These are phyloP conservation scores for Zygosaccharomyces pseudobailii DNA, from an alignment of 1,139 yeast species.

Conservation along the genomic window DNA sequence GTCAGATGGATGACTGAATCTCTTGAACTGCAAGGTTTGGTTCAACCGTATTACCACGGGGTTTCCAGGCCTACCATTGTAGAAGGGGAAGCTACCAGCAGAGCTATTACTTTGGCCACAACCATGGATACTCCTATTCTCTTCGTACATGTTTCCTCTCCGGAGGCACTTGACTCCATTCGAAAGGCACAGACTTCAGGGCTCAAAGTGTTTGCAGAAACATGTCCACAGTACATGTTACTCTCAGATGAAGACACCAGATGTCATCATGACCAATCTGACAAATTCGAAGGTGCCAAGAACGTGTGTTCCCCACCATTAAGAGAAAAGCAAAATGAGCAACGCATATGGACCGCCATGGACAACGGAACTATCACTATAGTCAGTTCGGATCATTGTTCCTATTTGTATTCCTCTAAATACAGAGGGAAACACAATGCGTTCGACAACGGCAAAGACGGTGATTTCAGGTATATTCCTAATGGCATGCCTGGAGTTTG, in stretches of 20 bases:
- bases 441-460: conserved; percentile 10
- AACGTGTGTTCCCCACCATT: conserved; percentile 48
- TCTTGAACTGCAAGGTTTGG: conserved; percentile 35
- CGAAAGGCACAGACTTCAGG: conserved; percentile 40
- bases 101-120: conserved; percentile 42
- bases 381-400: conserved; percentile 46
- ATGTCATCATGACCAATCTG: conserved; percentile 28
- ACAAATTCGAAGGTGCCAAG: conserved; percentile 37
- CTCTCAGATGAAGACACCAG: conserved; percentile 37
- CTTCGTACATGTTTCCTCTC: conserved; percentile 46
- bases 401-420: conserved; percentile 39
- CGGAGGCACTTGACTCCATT: conserved; percentile 40
- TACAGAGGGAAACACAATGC: conserved; percentile 15
- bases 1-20: conserved; percentile 41
- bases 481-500: conserved; percentile 46
- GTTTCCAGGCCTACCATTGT: conserved; percentile 43
- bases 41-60: conserved; percentile 43
- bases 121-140: conserved; percentile 42
- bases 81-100: conserved; percentile 47
- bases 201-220: conserved; percentile 43
- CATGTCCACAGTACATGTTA: conserved; percentile 47
- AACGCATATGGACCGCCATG: conserved; percentile 43
- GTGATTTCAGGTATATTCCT: conserved; percentile 40
- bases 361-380: conserved; percentile 46
- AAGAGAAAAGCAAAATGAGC: conserved; percentile 39